Evolutionary conservation across 495 filamentous ascomycete species (phyloP), one percentile per base, ranked within the genome.

Genomic region (Massariosphaeria phaeospora): DNA sequence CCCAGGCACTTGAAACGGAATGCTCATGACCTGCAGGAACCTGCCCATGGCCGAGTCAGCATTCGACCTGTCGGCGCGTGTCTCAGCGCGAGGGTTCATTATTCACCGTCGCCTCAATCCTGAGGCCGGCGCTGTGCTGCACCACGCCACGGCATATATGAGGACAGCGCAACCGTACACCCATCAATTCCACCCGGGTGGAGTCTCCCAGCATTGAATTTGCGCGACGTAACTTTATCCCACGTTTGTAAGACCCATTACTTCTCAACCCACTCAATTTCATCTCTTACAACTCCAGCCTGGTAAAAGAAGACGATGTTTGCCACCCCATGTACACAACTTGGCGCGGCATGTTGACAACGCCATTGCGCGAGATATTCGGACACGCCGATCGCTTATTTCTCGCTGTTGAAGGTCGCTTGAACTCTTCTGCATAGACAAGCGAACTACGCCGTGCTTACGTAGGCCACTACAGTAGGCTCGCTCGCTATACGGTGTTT

Each of bases 21-120:
- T 17, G 38, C 43, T 48, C 57, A 54, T 51, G 57, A 55, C 57
- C 57, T 61, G 57, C 57, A 61, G 57, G 57, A 55, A 61, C 57
- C 25, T 42, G 41, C 36, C 29, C 8, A n/a, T 21, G 2, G 38
- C 20, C 57, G 57, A 61, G 57, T 61, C 57, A 61, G 44, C 10
- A 21, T n/a, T n/a, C n/a, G n/a, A n/a, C n/a, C n/a, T n/a, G n/a
- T n/a, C 20, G 7, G 8, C 21, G 1, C 13, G 8, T 52, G 55
- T 51, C 26, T 58, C 40, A 52, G 47, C n/a, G n/a, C n/a, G n/a
- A n/a, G 18, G 35, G 17, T 9, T 34, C 17, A 4, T 23, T 35
- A 44, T 42, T 44, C 26, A 31, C 29, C 2, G 10, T 27, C 27
- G 40, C n/a, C 47, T 46, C 45, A 51, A 39, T 7, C 6, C 30